phyloP scores from a whole-genome alignment of 2,329 filamentous ascomycete species.

The Exophiala sp. region DNA sequence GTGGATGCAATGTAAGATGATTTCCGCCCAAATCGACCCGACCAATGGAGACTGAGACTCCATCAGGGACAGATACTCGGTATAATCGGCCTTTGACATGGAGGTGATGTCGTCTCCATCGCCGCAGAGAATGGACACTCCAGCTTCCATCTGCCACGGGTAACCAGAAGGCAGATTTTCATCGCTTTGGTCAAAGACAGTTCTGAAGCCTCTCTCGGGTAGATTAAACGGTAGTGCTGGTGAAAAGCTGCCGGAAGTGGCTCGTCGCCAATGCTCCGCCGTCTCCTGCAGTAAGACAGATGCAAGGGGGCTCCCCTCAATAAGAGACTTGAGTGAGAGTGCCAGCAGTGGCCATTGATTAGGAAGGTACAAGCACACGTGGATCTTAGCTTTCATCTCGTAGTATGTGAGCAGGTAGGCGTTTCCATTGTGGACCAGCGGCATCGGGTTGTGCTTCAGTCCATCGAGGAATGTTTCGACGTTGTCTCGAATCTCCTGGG shows the following conservation, averaged over 20 bases:
- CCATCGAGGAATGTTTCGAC: constrained; percentile 17
- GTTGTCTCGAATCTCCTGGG: constrained; percentile 17
- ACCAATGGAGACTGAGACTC: constrained; percentile 23
- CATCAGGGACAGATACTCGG: constrained; percentile 17
- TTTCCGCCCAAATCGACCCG: constrained; percentile 34
- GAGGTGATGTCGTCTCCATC: constrained; percentile 27
- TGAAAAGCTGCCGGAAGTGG: constrained; percentile 9
- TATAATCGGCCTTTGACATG: constrained; percentile 20
- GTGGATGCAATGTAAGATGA: constrained; percentile 35
- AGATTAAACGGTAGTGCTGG: not conserved
- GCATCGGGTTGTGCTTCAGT: constrained; percentile 26
- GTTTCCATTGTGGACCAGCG: constrained; percentile 35
- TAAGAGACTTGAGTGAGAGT: constrained; percentile 35
- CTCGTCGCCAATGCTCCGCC: not conserved
- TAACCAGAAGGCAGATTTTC: constrained; percentile 11
- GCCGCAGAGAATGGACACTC: constrained; percentile 26
- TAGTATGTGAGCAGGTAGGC: constrained; percentile 47
- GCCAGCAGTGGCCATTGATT: constrained; percentile 36
- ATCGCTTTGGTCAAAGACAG: constrained; percentile 1
- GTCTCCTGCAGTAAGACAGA: not conserved
- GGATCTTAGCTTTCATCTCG: constrained; percentile 42
- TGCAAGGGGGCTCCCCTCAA: constrained; percentile 30
- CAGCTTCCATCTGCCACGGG: constrained; percentile 21
- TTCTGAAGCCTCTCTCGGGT: not conserved
- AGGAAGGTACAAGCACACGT: constrained; percentile 19